These are phyloP conservation scores for Smittium mucronatum DNA, from an alignment of 371 early-diverging fungal species.

Conservation along the genomic window DNA sequence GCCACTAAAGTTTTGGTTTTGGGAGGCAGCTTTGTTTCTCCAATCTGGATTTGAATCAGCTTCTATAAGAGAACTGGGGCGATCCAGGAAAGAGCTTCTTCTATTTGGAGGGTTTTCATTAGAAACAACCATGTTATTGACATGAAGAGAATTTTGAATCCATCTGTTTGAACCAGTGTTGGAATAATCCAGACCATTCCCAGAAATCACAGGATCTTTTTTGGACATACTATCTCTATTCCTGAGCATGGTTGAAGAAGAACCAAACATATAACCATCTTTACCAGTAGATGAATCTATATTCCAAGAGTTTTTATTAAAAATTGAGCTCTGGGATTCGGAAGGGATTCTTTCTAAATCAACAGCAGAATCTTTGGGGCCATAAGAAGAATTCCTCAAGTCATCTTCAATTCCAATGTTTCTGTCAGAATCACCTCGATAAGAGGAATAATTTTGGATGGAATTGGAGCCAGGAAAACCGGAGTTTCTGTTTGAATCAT, in stretches of 20 bases:
- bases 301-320: neutral
- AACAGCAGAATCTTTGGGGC: neutral
- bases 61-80: constrained; percentile 25
- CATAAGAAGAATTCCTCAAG: neutral
- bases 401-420: neutral
- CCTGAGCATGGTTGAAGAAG: neutral
- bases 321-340: neutral
- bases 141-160: neutral
- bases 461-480: neutral
- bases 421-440: neutral
- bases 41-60: constrained; percentile 27
- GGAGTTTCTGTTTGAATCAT: neutral
- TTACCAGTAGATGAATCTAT: neutral
- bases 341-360: neutral
- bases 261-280: neutral
- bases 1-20: constrained; percentile 9
- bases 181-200: neutral
- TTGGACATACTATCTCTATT: neutral
- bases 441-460: neutral
- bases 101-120: neutral
- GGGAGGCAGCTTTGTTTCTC: constrained; percentile 13
- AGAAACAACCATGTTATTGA: neutral
- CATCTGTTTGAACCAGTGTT: neutral
- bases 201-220: neutral
- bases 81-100: neutral